Conservation (phyloP, 148 eudicot species). For the Rhododendron williamsianum region DNA sequence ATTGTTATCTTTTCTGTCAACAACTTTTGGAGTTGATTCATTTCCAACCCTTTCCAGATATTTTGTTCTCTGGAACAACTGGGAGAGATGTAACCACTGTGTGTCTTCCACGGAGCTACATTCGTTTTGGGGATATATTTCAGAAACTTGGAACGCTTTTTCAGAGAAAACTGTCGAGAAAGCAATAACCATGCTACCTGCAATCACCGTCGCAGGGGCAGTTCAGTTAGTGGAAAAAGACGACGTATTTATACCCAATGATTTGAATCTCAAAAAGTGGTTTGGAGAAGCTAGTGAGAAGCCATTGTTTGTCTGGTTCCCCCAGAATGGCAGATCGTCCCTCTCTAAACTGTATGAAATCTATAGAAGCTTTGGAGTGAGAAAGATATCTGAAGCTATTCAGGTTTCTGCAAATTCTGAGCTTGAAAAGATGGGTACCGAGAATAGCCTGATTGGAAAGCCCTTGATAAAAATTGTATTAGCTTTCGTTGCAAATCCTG, state of each 20-base stretch:
- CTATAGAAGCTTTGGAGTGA: conserved; percentile 6
- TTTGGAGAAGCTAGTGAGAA: not conserved
- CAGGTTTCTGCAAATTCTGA: conserved; percentile 1
- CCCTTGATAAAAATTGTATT: conserved; percentile 10
- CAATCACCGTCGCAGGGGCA: not conserved
- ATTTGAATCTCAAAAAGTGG: conserved; percentile 3
- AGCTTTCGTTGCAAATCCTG: conserved; percentile 10
- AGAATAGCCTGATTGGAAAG: conserved; percentile 5
- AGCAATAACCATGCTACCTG: conserved; percentile 1
- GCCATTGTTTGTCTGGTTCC: conserved; percentile 13
- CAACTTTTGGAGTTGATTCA: conserved; percentile 8
- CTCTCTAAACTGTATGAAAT: conserved; percentile 1
- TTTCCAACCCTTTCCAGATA: conserved; percentile 2
- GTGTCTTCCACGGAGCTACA: not conserved
- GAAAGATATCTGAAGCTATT: conserved; percentile 10
- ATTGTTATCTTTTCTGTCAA: not conserved
- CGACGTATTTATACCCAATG: conserved; percentile 13
- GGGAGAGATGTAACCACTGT: not conserved
- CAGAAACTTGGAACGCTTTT: not conserved
- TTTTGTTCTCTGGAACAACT: conserved; percentile 6
- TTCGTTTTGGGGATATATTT: conserved; percentile 6
- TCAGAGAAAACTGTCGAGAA: not conserved
- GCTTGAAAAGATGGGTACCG: not conserved
- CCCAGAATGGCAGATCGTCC: conserved; percentile 6
- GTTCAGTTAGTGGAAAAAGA: not conserved